Evolutionary conservation across 768 basidiomycete genomes (phyloP).

Genomic region (Pleurotus platypus): DNA sequence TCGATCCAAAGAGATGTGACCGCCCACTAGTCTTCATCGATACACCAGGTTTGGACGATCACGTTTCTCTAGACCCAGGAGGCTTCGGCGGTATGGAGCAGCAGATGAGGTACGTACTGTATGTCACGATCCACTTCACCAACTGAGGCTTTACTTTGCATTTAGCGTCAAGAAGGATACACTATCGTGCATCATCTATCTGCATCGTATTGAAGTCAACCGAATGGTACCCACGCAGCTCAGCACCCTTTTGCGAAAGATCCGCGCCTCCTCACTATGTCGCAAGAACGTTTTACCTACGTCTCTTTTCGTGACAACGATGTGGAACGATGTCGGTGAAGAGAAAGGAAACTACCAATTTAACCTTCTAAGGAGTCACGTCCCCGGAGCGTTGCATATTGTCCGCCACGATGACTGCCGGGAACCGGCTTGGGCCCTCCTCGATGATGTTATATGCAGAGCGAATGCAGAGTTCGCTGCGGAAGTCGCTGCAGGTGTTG

Average conservation of each 20-base stretch:
- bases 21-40: constrained; percentile 6
- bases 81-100: background rate
- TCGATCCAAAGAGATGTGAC: background rate
- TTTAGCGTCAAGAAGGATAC: too few species aligned
- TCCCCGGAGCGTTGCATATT: background rate
- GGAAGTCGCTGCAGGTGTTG: background rate
- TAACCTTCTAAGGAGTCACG: background rate
- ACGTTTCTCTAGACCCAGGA: background rate
- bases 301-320: constrained; percentile 22
- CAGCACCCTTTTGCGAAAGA: constrained; percentile 29
- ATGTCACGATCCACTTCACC: too few species aligned
- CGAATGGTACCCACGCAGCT: constrained; percentile 35
- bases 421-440: background rate
- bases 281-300: background rate
- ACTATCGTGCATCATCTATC: constrained; percentile 25
- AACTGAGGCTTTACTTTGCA: too few species aligned
- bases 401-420: background rate
- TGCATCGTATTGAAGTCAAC: constrained; percentile 29
- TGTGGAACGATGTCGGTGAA: constrained; percentile 20
- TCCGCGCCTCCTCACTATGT: background rate
- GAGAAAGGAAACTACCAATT: constrained; percentile 8
- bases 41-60: constrained; percentile 10
- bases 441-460: background rate
- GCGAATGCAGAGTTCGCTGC: background rate
- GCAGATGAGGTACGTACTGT: background rate